These are phyloP conservation scores for Cryptococcus sp. DNA, from an alignment of 1,284 basidiomycete genomes.

Conservation along the genomic window DNA sequence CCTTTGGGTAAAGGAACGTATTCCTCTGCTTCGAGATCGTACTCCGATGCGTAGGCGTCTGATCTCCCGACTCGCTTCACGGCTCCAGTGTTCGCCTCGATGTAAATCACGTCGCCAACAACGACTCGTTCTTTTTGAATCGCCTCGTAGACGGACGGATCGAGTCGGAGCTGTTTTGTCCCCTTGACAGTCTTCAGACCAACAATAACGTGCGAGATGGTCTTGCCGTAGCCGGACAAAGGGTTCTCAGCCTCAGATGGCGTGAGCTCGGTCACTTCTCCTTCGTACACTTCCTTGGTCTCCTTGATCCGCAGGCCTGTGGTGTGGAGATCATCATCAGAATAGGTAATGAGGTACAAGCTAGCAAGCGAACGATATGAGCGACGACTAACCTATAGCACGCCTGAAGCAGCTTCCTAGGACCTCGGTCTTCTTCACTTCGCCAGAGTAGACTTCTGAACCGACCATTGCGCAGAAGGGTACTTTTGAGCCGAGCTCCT, in stretches of 20 bases:
- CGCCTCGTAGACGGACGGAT: slow-evolving; percentile 94
- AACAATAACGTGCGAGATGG: slow-evolving; percentile 93
- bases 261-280: slow-evolving; percentile 95
- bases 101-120: slow-evolving; percentile 95
- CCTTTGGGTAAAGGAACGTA: slow-evolving; percentile 98
- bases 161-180: slow-evolving; percentile 94
- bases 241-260: slow-evolving; percentile 95
- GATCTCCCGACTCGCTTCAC: slow-evolving; percentile 98
- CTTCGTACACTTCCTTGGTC: slow-evolving; percentile 98
- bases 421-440: slow-evolving; percentile 99
- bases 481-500: slow-evolving; percentile 91
- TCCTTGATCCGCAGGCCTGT: slow-evolving; percentile 93
- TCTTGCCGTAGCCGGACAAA: slow-evolving; percentile 95
- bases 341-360: neutral
- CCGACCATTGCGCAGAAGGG: slow-evolving; percentile 99
- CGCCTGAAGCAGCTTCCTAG: slow-evolving; percentile 93
- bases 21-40: slow-evolving; percentile 96
- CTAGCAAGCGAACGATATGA: neutral
- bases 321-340: slow-evolving; percentile 4
- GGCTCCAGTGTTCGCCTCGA: slow-evolving; percentile 90
- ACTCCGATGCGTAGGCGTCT: slow-evolving; percentile 97
- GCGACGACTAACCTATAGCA: slow-evolving; percentile 76
- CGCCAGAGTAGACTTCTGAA: slow-evolving; percentile 92
- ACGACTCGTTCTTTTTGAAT: slow-evolving; percentile 97
- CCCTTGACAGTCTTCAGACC: slow-evolving; percentile 97